Conservation (phyloP, 768 basidiomycete genomes). For the Podaxis sp. region DNA sequence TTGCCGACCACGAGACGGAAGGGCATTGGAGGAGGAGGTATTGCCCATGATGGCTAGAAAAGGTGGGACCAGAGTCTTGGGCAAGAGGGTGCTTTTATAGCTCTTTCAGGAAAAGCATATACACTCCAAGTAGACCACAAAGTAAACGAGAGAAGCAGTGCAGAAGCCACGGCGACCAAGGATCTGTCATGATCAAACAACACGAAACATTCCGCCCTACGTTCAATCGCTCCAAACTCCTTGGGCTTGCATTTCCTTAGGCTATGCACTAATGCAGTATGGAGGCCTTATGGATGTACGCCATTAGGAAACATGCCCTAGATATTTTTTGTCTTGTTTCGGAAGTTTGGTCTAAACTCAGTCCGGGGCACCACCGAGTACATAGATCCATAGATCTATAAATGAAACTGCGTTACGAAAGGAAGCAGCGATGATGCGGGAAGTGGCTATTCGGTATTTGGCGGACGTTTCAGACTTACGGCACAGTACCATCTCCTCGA, state of each 20-base stretch:
- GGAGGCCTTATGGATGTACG: background rate
- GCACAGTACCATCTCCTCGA: background rate
- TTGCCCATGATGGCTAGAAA: constrained; percentile 16
- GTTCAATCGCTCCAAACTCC: background rate
- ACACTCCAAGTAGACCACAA: background rate
- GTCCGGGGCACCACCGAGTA: background rate
- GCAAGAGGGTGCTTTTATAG: constrained; percentile 2
- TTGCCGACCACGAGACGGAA: background rate
- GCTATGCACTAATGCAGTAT: background rate
- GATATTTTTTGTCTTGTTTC: background rate
- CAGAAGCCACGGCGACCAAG: constrained; percentile 5
- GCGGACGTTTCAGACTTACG: background rate
- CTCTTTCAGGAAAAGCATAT: background rate
- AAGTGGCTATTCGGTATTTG: background rate
- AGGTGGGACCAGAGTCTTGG: background rate
- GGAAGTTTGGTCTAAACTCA: background rate
- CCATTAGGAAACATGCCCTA: background rate
- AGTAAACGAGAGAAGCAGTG: background rate
- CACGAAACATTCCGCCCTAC: constrained; percentile 20
- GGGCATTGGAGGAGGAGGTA: constrained; percentile 12
- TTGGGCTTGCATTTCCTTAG: background rate
- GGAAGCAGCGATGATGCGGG: background rate
- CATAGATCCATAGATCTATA: constrained; percentile 1
- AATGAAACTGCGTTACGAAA: background rate
- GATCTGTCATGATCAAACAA: constrained; percentile 29